phyloP scores from a whole-genome alignment of 2,329 filamentous ascomycete genomes.

The Beauveria sp. region DNA sequence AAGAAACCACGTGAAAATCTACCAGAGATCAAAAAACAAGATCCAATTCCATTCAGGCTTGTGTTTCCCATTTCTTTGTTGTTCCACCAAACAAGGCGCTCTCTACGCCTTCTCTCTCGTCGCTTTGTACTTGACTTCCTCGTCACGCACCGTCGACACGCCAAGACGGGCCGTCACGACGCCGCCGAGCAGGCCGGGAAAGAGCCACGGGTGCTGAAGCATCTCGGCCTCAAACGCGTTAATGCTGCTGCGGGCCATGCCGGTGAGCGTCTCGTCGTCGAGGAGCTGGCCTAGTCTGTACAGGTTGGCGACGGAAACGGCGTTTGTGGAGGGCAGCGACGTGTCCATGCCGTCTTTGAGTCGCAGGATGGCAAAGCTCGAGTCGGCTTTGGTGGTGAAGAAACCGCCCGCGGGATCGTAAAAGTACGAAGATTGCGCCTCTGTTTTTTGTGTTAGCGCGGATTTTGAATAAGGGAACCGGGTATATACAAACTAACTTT shows the following conservation, averaged over 20 bases:
- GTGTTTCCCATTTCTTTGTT: not conserved
- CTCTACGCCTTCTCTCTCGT: slow-evolving; percentile 17
- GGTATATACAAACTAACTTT: slow-evolving; percentile 45
- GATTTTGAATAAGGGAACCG: not conserved
- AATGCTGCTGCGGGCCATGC: slow-evolving; percentile 64
- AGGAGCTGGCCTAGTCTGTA: slow-evolving; percentile 69
- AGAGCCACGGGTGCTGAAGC: slow-evolving; percentile 87
- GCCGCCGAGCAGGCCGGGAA: slow-evolving; percentile 68
- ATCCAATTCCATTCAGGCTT: not conserved
- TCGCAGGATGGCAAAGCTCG: slow-evolving; percentile 68
- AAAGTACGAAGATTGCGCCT: slow-evolving; percentile 68
- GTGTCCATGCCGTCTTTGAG: slow-evolving; percentile 96
- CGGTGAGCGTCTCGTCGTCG: slow-evolving; percentile 54
- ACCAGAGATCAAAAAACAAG: not conserved
- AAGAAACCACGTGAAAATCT: slow-evolving; percentile 12
- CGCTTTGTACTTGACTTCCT: slow-evolving; percentile 20
- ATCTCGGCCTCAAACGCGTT: slow-evolving; percentile 87
- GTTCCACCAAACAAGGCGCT: not conserved
- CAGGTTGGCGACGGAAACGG: slow-evolving; percentile 78
- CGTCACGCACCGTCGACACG: slow-evolving; percentile 33
- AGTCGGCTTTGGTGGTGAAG: slow-evolving; percentile 59
- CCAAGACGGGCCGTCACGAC: slow-evolving; percentile 72
- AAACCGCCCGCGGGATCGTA: slow-evolving; percentile 66
- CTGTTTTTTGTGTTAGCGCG: slow-evolving; percentile 28
- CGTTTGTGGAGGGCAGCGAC: slow-evolving; percentile 83